Evolutionary conservation across 2,329 filamentous ascomycete species (phyloP).

Genomic region (Trichophyton benhamiae): DNA sequence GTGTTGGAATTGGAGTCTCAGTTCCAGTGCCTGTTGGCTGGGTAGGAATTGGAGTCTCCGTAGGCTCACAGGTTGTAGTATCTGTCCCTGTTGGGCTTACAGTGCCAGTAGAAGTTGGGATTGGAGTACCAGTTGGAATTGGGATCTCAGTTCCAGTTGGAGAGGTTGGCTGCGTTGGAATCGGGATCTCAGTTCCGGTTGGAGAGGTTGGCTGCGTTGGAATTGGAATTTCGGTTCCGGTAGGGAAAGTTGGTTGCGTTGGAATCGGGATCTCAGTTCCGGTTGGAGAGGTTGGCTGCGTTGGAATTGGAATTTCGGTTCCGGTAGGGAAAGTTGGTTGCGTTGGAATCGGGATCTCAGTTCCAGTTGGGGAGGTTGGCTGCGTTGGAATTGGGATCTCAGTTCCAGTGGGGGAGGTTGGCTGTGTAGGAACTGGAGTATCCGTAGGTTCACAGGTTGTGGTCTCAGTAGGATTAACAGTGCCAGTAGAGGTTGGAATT

Average conservation of each 20-base stretch:
- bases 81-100: not conserved
- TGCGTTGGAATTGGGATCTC: not conserved
- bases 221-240: not conserved
- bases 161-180: not conserved
- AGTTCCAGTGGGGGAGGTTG: constrained; percentile 2
- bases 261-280: not conserved
- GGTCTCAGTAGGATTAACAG: too few relatives aligned
- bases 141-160: not conserved
- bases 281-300: not conserved
- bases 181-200: not conserved
- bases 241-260: not conserved
- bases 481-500: too few relatives aligned
- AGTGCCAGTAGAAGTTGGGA: not conserved
- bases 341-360: not conserved
- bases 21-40: not conserved
- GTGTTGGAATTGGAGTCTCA: not conserved
- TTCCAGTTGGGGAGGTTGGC: not conserved
- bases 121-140: not conserved
- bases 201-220: not conserved
- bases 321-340: not conserved
- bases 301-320: not conserved
- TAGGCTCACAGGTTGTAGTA: not conserved
- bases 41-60: constrained; percentile 1
- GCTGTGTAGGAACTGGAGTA: not conserved
- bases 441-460: too few relatives aligned